These are phyloP conservation scores for Eimeria necatrix DNA, from an alignment of 169 alveolate species.

Conservation along the genomic window DNA sequence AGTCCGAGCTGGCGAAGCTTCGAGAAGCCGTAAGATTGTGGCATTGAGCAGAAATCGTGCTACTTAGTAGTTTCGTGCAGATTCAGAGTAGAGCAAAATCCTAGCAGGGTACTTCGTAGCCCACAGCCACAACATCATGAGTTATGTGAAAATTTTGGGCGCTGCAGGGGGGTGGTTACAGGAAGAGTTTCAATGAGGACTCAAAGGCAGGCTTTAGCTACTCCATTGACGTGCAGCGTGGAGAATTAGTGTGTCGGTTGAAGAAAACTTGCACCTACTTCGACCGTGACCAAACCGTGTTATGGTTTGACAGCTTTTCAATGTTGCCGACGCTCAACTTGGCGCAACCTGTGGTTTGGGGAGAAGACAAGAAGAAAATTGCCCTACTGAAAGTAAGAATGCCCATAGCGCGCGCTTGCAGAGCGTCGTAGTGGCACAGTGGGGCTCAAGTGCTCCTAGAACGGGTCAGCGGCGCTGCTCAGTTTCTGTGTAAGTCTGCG, in stretches of 20 bases:
- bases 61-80: background rate
- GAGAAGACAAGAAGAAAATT: slow-evolving; percentile 62
- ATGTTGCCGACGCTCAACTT: slow-evolving; percentile 60
- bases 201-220: slow-evolving; percentile 63
- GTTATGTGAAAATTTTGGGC: background rate
- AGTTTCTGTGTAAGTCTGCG: background rate
- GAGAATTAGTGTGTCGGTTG: slow-evolving; percentile 70
- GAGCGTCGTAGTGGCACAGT: background rate
- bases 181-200: background rate
- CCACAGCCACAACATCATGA: too few relatives aligned
- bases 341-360: slow-evolving; percentile 53
- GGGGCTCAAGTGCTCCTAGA: background rate
- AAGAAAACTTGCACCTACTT: slow-evolving; percentile 44
- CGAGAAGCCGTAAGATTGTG: background rate
- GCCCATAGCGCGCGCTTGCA: background rate
- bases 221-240: slow-evolving; percentile 33
- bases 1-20: slow-evolving; percentile 37
- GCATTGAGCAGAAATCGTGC: background rate
- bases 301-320: slow-evolving; percentile 66
- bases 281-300: slow-evolving; percentile 56
- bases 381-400: slow-evolving; percentile 56
- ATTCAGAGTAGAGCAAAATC: too few relatives aligned
- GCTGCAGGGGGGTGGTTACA: slow-evolving; percentile 70
- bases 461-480: too few relatives aligned
- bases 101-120: too few relatives aligned